Base-by-base conservation (phyloP, 805 yeast genomes). In the Ogataea glucozyma region DNA sequence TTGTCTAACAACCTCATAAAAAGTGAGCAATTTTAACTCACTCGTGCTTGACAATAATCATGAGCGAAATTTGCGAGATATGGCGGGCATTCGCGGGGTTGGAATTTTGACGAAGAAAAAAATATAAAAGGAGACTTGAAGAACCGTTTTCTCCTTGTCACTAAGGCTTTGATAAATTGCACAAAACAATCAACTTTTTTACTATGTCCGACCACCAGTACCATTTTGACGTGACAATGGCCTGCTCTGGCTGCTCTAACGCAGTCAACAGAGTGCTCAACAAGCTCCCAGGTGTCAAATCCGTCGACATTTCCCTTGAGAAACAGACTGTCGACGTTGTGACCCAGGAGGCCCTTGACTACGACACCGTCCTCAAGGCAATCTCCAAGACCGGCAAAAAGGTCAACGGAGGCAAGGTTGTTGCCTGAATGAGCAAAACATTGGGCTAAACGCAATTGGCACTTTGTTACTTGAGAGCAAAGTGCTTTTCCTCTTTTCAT, bases 331-430 rank as follows among this genome's bases (percentile, higher is more conserved):
- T 91, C 8, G 83, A 81, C 57, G 96, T 91, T 31, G 71, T 72
- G 43, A 77, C 93, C 8, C 67, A 65, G 12, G 68, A 69, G 24
- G 53, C 65, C 9, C 62, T 86, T 26, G 75, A 78, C 40, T 88
- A 85, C 60, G 95, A 90, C 38, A 77, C 83, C 3, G 90, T 93
- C n/a, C 72, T 83, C 42, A 81, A 75, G 41, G 81, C 88, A 43
- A 91, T 91, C 51, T 70, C 83, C 49, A 91, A 91, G 72, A 89
- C 98, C 1, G 98, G 98, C 26, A 91, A 91, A 71, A 80, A 80
- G 56, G 84, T 91, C 45, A 70, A 75, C 35, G 71, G 73, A 22
- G 96, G 96, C 10, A 74, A 74, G 55, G 68, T 73, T 32, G 57
- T 34, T 16, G 38, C 22, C 19, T 83, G 40, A 34, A 23, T 5